Conservation (phyloP, 495 filamentous ascomycete genomes). For the Hypoxylon fuscum region DNA sequence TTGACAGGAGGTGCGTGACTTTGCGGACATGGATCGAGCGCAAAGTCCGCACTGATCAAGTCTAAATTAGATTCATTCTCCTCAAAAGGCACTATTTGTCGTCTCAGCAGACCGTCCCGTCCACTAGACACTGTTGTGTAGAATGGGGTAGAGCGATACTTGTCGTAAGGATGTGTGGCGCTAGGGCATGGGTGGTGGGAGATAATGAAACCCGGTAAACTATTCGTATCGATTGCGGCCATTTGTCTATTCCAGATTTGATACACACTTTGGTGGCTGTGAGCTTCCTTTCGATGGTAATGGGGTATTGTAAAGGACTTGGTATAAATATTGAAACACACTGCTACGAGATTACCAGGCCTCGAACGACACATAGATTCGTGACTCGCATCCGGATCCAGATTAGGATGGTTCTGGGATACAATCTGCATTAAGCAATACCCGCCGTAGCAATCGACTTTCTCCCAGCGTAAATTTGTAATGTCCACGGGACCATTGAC, state of each 20-base stretch:
- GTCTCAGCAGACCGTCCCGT: constrained; percentile 7
- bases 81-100: constrained; percentile 7
- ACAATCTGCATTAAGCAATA: constrained; percentile 39
- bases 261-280: constrained; percentile 26
- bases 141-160: constrained; percentile 5
- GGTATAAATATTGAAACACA: constrained; percentile 47
- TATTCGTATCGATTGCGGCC: constrained; percentile 25
- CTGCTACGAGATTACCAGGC: constrained; percentile 32
- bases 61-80: not conserved
- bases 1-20: constrained; percentile 1
- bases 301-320: constrained; percentile 40
- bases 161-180: not conserved
- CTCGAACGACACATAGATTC: constrained; percentile 27
- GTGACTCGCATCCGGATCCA: not conserved
- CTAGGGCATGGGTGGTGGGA: constrained; percentile 17
- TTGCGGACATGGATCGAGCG: constrained; percentile 17
- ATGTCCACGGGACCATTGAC: constrained; percentile 17
- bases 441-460: constrained; percentile 42
- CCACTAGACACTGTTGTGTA: constrained; percentile 19
- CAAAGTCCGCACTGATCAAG: constrained; percentile 22
- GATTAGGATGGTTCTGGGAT: constrained; percentile 9
- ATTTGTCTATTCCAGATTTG: constrained; percentile 42
- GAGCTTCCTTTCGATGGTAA: constrained; percentile 27
- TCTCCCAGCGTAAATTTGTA: constrained; percentile 39
- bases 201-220: constrained; percentile 8